Conservation (phyloP, 768 basidiomycete species). For the Saitozyma podzolica region DNA sequence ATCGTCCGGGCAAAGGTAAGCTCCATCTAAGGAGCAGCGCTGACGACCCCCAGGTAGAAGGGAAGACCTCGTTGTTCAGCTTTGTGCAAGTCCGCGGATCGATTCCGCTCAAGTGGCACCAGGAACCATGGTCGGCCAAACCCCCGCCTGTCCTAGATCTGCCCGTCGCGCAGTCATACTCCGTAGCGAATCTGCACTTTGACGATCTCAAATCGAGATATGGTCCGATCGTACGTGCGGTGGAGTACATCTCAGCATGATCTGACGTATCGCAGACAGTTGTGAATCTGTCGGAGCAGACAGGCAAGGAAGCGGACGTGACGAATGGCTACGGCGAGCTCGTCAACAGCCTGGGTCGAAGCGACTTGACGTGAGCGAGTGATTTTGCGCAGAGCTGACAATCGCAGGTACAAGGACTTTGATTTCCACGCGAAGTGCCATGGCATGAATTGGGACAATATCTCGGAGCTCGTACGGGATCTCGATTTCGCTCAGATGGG, state of each 20-base stretch:
- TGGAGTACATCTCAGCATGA: too few species aligned
- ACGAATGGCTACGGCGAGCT: conserved; percentile 75
- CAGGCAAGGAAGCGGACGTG: conserved; percentile 80
- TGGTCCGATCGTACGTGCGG: conserved; percentile 68
- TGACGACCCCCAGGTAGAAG: conserved; percentile 63
- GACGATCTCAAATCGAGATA: conserved; percentile 65
- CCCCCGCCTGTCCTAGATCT: conserved; percentile 80
- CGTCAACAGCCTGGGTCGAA: conserved; percentile 57
- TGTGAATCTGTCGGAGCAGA: conserved; percentile 86
- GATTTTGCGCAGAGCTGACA: conserved; percentile 3
- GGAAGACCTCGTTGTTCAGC: conserved; percentile 73
- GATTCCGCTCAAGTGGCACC: conserved; percentile 91
- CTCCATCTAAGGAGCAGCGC: conserved; percentile 10
- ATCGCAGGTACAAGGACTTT: conserved; percentile 57
- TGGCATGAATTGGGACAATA: conserved; percentile 97
- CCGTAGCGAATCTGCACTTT: conserved; percentile 73
- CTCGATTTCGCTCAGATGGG: conserved; percentile 83
- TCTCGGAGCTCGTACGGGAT: conserved; percentile 69
- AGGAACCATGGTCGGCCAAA: conserved; percentile 80
- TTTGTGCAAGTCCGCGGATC: conserved; percentile 91
- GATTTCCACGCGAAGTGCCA: conserved; percentile 92
- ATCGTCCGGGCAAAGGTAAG: conserved; percentile 77
- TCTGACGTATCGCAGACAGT: conserved; percentile 59
- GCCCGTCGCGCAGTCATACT: conserved; percentile 70
- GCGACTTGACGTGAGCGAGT: conserved; percentile 48